A percentile compares a stretch with the other conserved stretches of the same genome.
These are phyloP conservation scores for Asterophora lycoperdoides DNA, from an alignment of 768 basidiomycete genomes.

Conservation along the genomic window DNA sequence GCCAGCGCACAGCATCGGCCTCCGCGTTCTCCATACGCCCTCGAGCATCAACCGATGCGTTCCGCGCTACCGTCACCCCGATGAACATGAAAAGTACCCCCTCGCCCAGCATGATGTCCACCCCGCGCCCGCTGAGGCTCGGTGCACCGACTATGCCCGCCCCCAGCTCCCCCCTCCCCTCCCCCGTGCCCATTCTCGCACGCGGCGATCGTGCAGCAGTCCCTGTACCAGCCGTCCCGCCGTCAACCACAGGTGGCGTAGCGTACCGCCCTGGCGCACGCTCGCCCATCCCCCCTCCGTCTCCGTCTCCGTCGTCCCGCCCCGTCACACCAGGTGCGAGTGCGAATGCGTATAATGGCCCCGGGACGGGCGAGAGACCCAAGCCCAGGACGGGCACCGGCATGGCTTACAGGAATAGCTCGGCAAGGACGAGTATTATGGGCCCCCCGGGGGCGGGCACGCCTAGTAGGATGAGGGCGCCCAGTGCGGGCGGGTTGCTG, in stretches of 20 bases:
- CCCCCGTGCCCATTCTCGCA: constrained; percentile 22
- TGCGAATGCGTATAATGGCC: too few relatives aligned
- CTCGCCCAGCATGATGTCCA: background rate
- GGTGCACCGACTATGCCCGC: constrained; percentile 14
- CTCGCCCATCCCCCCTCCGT: constrained; percentile 20
- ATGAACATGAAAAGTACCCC: too few relatives aligned
- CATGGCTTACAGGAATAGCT: constrained; percentile 49
- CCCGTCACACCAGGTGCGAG: background rate
- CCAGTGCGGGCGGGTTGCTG: too few relatives aligned
- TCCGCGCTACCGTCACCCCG: too few relatives aligned
- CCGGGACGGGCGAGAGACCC: constrained; percentile 25
- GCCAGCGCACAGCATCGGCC: too few relatives aligned
- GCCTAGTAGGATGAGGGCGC: too few relatives aligned
- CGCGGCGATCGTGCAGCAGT: constrained; percentile 30
- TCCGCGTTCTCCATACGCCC: too few relatives aligned
- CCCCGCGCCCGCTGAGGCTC: constrained; percentile 15
- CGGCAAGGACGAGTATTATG: too few relatives aligned
- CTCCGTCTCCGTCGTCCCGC: constrained; percentile 20
- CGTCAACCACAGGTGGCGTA: background rate
- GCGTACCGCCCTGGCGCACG: constrained; percentile 6
- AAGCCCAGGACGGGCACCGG: constrained; percentile 63
- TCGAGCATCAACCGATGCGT: too few relatives aligned
- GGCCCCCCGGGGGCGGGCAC: too few relatives aligned
- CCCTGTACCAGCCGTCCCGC: constrained; percentile 28
- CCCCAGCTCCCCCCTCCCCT: background rate